A percentile compares a stretch with the other conserved stretches of the same genome.
Conservation (phyloP, 257 asterid genomes). For the Solanum dulcamara region DNA sequence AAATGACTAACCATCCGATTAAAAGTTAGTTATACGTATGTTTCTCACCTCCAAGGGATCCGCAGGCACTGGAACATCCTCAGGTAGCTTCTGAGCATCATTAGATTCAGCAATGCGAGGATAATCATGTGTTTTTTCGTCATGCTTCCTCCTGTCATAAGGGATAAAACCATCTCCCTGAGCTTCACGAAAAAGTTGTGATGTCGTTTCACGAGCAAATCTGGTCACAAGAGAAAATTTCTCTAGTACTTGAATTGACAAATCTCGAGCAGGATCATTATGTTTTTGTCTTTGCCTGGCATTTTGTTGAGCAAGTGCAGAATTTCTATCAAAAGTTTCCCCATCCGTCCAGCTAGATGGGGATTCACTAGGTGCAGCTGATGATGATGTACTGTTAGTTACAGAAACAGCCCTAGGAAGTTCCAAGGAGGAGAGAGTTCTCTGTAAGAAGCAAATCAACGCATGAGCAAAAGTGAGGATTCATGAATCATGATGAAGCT, state of each 20-base stretch:
- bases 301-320: conserved; percentile 32
- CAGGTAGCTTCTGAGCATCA: conserved; percentile 31
- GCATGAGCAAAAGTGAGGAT: not conserved
- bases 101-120: conserved; percentile 11
- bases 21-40: not conserved
- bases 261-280: conserved; percentile 76
- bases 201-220: conserved; percentile 99
- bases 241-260: conserved; percentile 87
- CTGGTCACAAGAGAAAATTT: conserved; percentile 94
- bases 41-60: conserved; percentile 69
- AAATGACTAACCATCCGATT: not conserved
- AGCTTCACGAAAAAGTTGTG: conserved; percentile 83
- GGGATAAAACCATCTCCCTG: conserved; percentile 41
- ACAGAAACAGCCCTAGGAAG: conserved; percentile 70
- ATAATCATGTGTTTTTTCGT: conserved; percentile 23
- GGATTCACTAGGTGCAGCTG: conserved; percentile 28
- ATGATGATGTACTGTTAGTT: conserved; percentile 39
- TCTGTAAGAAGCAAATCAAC: conserved; percentile 30
- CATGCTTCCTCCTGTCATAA: conserved; percentile 45
- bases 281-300: conserved; percentile 53
- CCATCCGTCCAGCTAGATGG: conserved; percentile 23
- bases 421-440: conserved; percentile 90
- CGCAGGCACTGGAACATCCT: conserved; percentile 44
- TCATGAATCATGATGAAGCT: not conserved
- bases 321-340: conserved; percentile 29